Base-by-base conservation (phyloP, 2,329 filamentous ascomycete species). In the Apiospora sp. region DNA sequence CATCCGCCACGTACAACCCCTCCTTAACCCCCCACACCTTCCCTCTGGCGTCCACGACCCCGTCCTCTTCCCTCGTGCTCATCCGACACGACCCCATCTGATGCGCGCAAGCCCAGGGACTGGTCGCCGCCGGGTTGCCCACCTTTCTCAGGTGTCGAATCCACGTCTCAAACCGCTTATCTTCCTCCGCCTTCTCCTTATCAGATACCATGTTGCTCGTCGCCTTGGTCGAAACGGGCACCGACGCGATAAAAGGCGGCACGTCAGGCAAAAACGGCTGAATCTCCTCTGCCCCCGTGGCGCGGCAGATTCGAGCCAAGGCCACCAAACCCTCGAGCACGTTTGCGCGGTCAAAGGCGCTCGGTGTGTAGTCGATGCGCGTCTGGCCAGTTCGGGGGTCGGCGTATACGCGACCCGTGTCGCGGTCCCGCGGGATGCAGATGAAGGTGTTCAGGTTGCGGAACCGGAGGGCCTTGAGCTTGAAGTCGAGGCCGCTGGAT, bases 31-130 rank as follows among this genome's bases (percentile, higher is more conserved):
- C 92, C 91, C 92, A 94, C 3, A 94, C 89, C 75, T 80, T 85
- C 3, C 90, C 90, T 73, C 81, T 81, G 4, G 82, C 78, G 78
- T 91, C 88, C 3, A 92, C 90, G 16, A 90, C 90, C 19, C 89
- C 89, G 41, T 82, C 83, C 49, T 83, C 81, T 67, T 80, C 78
- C 72, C 80, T 81, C 54, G 83, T 84, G 72, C 89, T 90, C 93
- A 95, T 95, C 5, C 92, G 85, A 77, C 91, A 93, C 22, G 89
- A 90, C 22, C 92, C 91, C 93, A 94, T 94, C 83, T 94, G 93
- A 81, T 95, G 93, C 24, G 92, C 93, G 19, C 90, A 92, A 44
- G 86, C 83, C 77, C 90, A 93, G 27, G 84, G 79, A 85, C 83
- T 41, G 86, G 83, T 0, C 88, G 87, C 24, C 85, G 84, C 69